Base-by-base conservation (phyloP, 2,329 filamentous ascomycete species). In the Colletotrichum sp. region DNA sequence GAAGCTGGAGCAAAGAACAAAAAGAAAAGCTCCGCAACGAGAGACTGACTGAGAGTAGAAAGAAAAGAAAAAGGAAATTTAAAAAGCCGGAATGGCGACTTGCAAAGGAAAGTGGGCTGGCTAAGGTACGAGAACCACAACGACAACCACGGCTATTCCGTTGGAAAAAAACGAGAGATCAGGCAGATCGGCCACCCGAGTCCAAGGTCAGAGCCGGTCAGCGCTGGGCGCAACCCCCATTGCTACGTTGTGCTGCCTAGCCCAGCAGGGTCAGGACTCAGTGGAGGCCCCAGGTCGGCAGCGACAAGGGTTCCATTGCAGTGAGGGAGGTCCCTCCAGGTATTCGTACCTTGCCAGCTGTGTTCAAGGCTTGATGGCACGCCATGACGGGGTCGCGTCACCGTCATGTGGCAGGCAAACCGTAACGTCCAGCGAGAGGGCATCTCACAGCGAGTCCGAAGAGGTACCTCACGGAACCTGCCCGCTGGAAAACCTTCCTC, bases 81-180 rank as follows among this genome's bases (percentile, higher is more conserved):
- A 13, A 36, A 63, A 52, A 63, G 32, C 26, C 24, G 55, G 48
- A 71, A 68, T 64, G 57, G 63, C 63, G 36, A 72, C 70, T 68
- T 65, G 59, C 59, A 39, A 59, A 36, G 32, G 74, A 72, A 74
- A 74, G 71, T 69, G 70, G 70, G 73, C 64, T 75, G 44, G 44
- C n/a, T 52, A 8, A 52, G 44, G 44, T 52, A 36, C 34, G 13
- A 57, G 68, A 63, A 63, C 44, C 24, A 36, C 16, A 28, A 48
- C 62, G 32, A 68, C 28, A 59, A 39, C 36, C 63, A 70, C 68
- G 68, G 68, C 68, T 63, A 70, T 52, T 52, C n/a, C 39, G 39
- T 60, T 44, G 48, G 66, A 28, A 36, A 64, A n/a, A 10, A 39
- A 22, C 39, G 24, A 26, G 30, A 26, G 7, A 59, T 59, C 62